Evolutionary conservation across 768 basidiomycete genomes (phyloP).

Genomic region (Hemileccinum rubropunctum): DNA sequence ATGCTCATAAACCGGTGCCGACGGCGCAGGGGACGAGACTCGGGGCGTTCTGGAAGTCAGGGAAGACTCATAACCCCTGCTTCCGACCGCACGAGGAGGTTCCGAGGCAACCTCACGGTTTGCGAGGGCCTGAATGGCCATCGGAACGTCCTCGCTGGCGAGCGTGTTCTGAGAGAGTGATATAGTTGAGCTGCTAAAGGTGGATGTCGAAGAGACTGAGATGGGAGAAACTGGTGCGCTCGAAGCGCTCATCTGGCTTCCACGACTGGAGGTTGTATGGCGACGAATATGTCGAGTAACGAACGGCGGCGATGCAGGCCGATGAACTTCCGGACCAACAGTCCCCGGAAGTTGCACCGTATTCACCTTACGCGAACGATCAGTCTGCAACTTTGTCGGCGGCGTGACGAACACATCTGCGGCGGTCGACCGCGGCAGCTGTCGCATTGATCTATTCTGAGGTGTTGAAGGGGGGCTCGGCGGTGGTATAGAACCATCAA

Average conservation of each 20-base stretch:
- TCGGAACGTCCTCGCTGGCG: conserved; percentile 18
- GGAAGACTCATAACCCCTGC: conserved; percentile 13
- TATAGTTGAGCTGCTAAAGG: conserved; percentile 23
- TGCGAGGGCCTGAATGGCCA: conserved; percentile 11
- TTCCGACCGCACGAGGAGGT: conserved; percentile 19
- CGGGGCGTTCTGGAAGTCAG: conserved; percentile 19
- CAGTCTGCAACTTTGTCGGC: conserved; percentile 5
- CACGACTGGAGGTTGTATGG: conserved; percentile 32
- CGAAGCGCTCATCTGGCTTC: conserved; percentile 25
- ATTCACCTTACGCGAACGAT: conserved; percentile 25
- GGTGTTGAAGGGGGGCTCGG: conserved; percentile 21
- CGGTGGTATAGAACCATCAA: conserved; percentile 21
- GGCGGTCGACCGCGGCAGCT: conserved; percentile 8
- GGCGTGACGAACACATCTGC: conserved; percentile 16
- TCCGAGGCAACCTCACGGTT: conserved; percentile 22
- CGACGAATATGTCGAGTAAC: conserved; percentile 33
- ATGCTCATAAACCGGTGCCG: conserved; percentile 22
- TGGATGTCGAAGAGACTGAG: conserved; percentile 26
- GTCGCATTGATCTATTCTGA: conserved; percentile 15
- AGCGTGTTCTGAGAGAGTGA: conserved; percentile 17
- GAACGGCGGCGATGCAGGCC: conserved; percentile 35
- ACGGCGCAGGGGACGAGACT: conserved; percentile 24
- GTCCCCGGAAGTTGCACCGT: conserved; percentile 23
- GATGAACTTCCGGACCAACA: conserved; percentile 13
- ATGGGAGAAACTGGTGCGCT: conserved; percentile 34